Conservation (phyloP, 495 filamentous ascomycete species). For the Chaetomium tenue region DNA sequence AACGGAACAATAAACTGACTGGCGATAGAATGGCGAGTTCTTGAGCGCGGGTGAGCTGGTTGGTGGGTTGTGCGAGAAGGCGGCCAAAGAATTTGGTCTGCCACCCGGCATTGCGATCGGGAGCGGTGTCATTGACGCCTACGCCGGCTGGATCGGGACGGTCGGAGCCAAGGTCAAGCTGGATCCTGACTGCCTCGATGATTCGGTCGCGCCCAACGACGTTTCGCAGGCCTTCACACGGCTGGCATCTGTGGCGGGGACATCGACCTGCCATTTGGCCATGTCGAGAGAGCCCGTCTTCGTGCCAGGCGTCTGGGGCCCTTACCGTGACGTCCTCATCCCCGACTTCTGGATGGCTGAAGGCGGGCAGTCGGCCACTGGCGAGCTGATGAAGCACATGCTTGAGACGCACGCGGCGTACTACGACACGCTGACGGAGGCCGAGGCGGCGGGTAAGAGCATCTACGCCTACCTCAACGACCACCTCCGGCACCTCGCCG, state of each 20-base stretch:
- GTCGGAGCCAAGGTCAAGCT: constrained; percentile 92
- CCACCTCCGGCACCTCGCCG: constrained; percentile 73
- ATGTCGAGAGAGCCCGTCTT: constrained; percentile 92
- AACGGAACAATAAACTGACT: constrained; percentile 17
- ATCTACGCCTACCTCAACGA: constrained; percentile 94
- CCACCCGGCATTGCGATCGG: constrained; percentile 86
- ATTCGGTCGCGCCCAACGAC: constrained; percentile 66
- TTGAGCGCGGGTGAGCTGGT: constrained; percentile 87
- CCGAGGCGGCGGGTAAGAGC: constrained; percentile 73
- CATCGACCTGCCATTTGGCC: constrained; percentile 93
- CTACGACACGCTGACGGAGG: constrained; percentile 68
- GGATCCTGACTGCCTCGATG: constrained; percentile 57
- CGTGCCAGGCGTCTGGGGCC: constrained; percentile 92
- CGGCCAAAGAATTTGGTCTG: constrained; percentile 80
- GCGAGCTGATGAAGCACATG: constrained; percentile 89
- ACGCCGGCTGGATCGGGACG: constrained; percentile 97
- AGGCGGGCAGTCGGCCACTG: constrained; percentile 92
- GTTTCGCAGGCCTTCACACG: constrained; percentile 88
- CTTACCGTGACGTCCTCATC: constrained; percentile 89
- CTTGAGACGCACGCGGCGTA: constrained; percentile 91
- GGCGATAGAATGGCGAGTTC: constrained; percentile 76
- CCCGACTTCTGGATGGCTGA: constrained; percentile 94
- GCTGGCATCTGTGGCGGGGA: constrained; percentile 92
- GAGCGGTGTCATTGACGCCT: constrained; percentile 95
- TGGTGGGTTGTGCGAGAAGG: constrained; percentile 78